A percentile compares a stretch with the other conserved stretches of the same genome.
These are phyloP conservation scores for Aspergillus fumigatiaffinis DNA, from an alignment of 2,329 filamentous ascomycete genomes.

Conservation along the genomic window DNA sequence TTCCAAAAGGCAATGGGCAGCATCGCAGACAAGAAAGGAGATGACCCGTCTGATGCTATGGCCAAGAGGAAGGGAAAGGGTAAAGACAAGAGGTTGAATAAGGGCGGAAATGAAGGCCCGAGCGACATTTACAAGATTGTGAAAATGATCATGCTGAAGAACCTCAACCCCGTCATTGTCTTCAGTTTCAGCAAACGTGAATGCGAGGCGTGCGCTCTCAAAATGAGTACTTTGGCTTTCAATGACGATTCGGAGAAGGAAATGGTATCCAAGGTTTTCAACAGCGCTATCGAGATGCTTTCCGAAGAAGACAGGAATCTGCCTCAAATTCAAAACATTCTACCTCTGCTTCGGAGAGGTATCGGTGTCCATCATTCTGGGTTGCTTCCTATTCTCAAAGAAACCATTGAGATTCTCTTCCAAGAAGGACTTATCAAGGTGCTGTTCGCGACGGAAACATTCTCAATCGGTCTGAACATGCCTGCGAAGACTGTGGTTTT, in stretches of 20 bases:
- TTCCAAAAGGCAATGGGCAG: conserved; percentile 94
- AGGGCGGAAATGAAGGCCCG: conserved; percentile 68
- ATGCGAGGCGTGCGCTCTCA: conserved; percentile 83
- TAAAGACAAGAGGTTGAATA: conserved; percentile 88
- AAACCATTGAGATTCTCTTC: conserved; percentile 98
- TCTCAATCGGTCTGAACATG: conserved; percentile 98
- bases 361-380: conserved; percentile 98
- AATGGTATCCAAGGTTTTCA: conserved; percentile 91
- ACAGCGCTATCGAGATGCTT: conserved; percentile 85
- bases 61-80: conserved; percentile 81
- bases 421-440: conserved; percentile 98
- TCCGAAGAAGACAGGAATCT: conserved; percentile 86
- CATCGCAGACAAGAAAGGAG: conserved; percentile 82
- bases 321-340: conserved; percentile 84
- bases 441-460: conserved; percentile 95
- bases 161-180: conserved; percentile 96
- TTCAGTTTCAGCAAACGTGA: conserved; percentile 99
- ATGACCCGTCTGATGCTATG: conserved; percentile 73
- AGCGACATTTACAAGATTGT: conserved; percentile 97
- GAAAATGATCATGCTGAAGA: conserved; percentile 97
- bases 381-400: conserved; percentile 90
- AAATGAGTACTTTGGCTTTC: conserved; percentile 83
- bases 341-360: conserved; percentile 82
- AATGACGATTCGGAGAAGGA: conserved; percentile 94
- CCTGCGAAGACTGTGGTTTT: conserved; percentile 99